Evolutionary conservation across 2,329 filamentous ascomycete species (phyloP), one percentile per base, ranked within the genome.

Genomic region (Exserohilum turcica): DNA sequence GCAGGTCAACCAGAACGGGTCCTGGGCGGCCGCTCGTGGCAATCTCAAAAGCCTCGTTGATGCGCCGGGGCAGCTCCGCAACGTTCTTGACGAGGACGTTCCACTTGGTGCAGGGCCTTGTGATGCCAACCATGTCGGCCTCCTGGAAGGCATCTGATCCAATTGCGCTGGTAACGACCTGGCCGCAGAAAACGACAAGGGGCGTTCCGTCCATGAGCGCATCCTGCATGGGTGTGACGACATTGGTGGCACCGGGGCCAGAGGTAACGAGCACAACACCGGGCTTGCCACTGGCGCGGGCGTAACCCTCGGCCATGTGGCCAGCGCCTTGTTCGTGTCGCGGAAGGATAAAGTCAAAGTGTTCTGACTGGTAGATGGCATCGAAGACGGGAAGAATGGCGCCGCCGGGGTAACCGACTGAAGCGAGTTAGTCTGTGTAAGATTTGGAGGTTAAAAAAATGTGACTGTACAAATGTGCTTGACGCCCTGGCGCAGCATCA

Each of bases 1-100:
- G 94, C 60, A 97, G 81, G 75, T 99, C 94, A 59, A 99, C 92
- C 57, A 99, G 85, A 31, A 97, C 94, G 24, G 94, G 94, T 19
- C 94, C 94, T 12, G 94, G 94, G 43, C 94, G 86, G 56, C 94
- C 94, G 67, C 89, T 94, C 36, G 91, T 97, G 35, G 94, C 94
- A 72, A 97, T 97, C 79, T 97, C 92, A 71, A 97, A 97, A 43
- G 94, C 94, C 79, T 97, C 94, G 75, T 97, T 96, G 72, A 97
- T 97, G 61, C 93, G 86, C 67, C 90, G 86, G 44, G 94, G 94
- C 50, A 99, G 82, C 78, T 99, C 94, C 44, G 91, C 92, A 49
- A 96, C 87, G 74, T 88, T 93, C 83, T 95, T 97, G 43, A 97
- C 91, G 92, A 97, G 95, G 56, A 96, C 91, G 68, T 97, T 97